Base-by-base conservation (phyloP, 768 basidiomycete species). In the Lepiota brunneoincarnata region DNA sequence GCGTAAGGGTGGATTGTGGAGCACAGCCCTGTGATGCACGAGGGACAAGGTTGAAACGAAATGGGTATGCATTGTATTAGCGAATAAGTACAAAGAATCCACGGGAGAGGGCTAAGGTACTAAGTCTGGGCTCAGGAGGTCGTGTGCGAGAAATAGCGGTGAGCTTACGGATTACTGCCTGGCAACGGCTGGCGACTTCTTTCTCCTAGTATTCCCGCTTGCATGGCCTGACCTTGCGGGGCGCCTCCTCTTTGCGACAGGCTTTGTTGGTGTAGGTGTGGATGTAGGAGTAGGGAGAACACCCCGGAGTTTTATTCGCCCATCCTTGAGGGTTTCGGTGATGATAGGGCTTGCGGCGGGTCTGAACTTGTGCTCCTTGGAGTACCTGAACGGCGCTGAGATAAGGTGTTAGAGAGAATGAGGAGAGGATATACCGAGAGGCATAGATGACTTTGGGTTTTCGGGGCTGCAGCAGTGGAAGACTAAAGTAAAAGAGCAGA, bases 281-380 rank as follows among this genome's bases (percentile, higher is more conserved):
- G 57, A 40, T 2, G 61, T 54, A n/a, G 60, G 60, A 14, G 49
- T 51, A 20, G 56, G 37, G 15, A 28, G 38, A n/a, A 53, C 59
- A 14, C 61, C 61, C 20, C 61, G 53, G 12, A 62, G 10, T 28
- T 56, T 56, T 39, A 49, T 49, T 7, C 59, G 45, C 12, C 61
- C 61, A 38, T 62, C 59, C 37, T 59, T 59, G 17, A 62, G 39
- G 1, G 56, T 58, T 41, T 62, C 61, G 3, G 61, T 62, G 38
- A 62, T 62, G 31, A 62, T 49, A n/a, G 61, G 61, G 21, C 59
- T 60, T 2, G 61, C 61, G 11, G 61, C 61, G 17, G 61, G 61
- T 24, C 61, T 50, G 49, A 52, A 62, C 37, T 60, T 59, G 54
- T 56, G 46, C 38, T 62, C 61, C 26, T 62, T 62, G n/a, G 61